Conservation (phyloP, 1,284 basidiomycete species). For the Papiliotrema fonsecae region DNA sequence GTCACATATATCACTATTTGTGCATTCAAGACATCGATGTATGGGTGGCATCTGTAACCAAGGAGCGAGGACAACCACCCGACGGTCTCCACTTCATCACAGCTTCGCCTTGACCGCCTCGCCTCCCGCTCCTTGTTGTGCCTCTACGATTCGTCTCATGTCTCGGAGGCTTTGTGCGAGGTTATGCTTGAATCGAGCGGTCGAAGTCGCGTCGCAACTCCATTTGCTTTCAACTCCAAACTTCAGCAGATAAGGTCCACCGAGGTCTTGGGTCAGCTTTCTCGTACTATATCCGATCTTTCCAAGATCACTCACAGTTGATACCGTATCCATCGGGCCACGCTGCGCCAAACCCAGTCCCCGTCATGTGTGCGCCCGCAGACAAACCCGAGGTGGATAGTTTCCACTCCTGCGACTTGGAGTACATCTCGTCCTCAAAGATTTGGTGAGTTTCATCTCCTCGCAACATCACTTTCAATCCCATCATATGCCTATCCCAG, state of each 20-base stretch:
- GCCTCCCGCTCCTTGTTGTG: not conserved
- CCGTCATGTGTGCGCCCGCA: constrained; percentile 79
- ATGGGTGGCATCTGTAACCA: no score
- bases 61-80: not conserved
- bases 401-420: constrained; percentile 77
- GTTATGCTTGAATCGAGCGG: constrained; percentile 62
- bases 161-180: constrained; percentile 66
- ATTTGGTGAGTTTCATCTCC: constrained; percentile 52
- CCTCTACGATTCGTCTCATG: constrained; percentile 61
- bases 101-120: not conserved
- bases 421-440: constrained; percentile 76
- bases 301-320: constrained; percentile 63
- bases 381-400: constrained; percentile 87
- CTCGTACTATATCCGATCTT: not conserved
- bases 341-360: constrained; percentile 80
- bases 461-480: constrained; percentile 65
- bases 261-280: constrained; percentile 60
- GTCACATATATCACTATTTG: no score
- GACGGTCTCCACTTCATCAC: not conserved
- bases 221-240: constrained; percentile 93
- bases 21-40: no score
- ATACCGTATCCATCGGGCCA: constrained; percentile 86
- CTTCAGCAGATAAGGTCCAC: constrained; percentile 74
- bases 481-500: constrained; percentile 87
- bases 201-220: constrained; percentile 66